Evolutionary conservation across 2,329 filamentous ascomycete species (phyloP).

Genomic region (Aspergillus fructus): DNA sequence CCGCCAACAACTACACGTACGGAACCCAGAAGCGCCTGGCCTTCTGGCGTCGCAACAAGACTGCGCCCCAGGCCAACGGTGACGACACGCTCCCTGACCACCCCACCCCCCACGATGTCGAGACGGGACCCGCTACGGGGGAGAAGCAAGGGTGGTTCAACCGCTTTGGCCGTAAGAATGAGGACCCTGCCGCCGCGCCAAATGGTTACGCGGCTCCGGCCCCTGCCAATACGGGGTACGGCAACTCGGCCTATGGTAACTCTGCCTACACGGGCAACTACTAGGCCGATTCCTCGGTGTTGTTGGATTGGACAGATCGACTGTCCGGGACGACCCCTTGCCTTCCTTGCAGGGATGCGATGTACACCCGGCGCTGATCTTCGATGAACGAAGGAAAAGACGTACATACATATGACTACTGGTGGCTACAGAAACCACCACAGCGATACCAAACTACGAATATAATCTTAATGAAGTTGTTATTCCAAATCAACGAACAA

Average conservation of each 20-base stretch:
- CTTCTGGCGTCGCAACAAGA: conserved; percentile 46
- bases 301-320: neutral
- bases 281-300: neutral
- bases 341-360: neutral
- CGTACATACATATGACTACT: neutral
- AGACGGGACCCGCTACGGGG: conserved; percentile 24
- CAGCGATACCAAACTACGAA: neutral
- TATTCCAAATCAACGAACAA: neutral
- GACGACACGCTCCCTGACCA: conserved; percentile 41
- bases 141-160: conserved; percentile 7
- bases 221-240: no score
- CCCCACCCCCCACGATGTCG: conserved; percentile 40
- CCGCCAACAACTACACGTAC: conserved; percentile 66
- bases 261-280: conserved; percentile 9
- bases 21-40: conserved; percentile 46
- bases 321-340: neutral
- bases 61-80: conserved; percentile 35
- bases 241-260: neutral
- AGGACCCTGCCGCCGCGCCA: neutral
- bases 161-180: conserved; percentile 3
- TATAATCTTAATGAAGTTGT: neutral
- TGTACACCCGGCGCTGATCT: neutral
- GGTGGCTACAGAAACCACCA: neutral
- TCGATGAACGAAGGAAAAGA: neutral
- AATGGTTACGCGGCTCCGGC: neutral